Percentiles rank a stretch among this genome's conserved stretches.
Evolutionary conservation across 75 land plant genomes (phyloP).

Genomic region (Picea glauca): DNA sequence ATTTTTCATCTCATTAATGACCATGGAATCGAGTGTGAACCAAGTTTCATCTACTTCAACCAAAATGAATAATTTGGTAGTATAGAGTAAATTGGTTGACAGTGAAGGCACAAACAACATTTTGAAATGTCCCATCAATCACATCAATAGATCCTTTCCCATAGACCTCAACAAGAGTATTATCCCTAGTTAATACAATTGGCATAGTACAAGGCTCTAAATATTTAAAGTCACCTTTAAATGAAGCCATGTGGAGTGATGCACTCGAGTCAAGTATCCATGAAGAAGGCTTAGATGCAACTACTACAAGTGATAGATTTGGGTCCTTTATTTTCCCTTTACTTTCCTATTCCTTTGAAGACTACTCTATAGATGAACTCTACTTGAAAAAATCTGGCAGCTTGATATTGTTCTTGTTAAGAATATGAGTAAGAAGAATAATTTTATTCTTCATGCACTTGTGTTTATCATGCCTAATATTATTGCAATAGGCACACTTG

Average conservation of each 20-base stretch:
- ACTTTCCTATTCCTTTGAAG: no score
- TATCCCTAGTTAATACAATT: no score
- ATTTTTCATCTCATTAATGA: no score
- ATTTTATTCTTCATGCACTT: background rate
- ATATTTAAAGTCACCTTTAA: background rate
- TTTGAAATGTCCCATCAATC: no score
- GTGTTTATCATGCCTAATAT: background rate
- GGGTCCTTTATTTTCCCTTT: background rate
- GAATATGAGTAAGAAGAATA: background rate
- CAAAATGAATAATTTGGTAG: no score
- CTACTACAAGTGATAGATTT: background rate
- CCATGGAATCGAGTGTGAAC: no score
- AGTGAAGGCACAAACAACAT: no score
- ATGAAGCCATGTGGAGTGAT: background rate
- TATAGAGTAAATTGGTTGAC: no score
- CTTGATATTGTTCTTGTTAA: background rate
- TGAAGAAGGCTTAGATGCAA: background rate
- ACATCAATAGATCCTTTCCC: no score
- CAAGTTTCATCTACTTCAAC: no score
- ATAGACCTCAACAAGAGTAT: no score
- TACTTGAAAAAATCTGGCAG: background rate
- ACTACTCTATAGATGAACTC: background rate
- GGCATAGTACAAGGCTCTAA: background rate
- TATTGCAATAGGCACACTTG: background rate
- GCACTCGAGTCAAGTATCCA: background rate